Base-by-base conservation (phyloP, 1,284 basidiomycete genomes). In the Cutaneotrichosporon spelunceum region DNA sequence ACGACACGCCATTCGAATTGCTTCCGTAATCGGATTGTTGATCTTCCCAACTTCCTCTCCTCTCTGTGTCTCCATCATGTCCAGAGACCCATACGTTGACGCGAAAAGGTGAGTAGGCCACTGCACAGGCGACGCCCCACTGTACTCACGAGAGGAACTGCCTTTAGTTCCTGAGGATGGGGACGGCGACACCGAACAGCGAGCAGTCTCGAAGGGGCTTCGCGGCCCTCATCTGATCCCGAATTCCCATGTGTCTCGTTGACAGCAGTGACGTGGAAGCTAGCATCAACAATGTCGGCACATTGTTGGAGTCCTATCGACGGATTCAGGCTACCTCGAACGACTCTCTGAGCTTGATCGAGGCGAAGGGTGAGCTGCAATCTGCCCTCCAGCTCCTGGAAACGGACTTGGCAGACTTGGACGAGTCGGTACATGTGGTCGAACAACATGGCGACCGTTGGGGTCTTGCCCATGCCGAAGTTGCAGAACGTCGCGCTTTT, bases 341-440 rank as follows among this genome's bases (percentile, higher is more conserved):
- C n/a, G 56, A 48, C 29, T 47, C 49, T 0, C 44, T 47, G 6
- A 53, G 59, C 7, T 23, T 66, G 2, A 30, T 29, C 16, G 72
- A 74, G 49, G 71, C 71, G 9, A 63, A 63, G 19, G 68, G 75
- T 8, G 78, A 93, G 86, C 80, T 94, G 55, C 87, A 87, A 74
- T 86, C 86, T 0, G 88, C 88, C 2, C 82, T 95, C 10, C 83
- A 85, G 1, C 80, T 87, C 0, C 80, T 95, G 33, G 89, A 92
- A 72, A 86, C 88, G 0, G 92, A 95, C 78, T 74, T 93, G 29
- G 89, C 92, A 64, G 91, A 92, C 71, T 78, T 95, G 23, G 91
- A 93, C 57, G 90, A 92, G 72, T 91, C 90, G 68, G 91, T 95
- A 29, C 86, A 85, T 84, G 89, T 90, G 5, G 91, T 93, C 68